Evolutionary conservation across 805 yeast species (phyloP).

Genomic region (Candida broadrunensis): DNA sequence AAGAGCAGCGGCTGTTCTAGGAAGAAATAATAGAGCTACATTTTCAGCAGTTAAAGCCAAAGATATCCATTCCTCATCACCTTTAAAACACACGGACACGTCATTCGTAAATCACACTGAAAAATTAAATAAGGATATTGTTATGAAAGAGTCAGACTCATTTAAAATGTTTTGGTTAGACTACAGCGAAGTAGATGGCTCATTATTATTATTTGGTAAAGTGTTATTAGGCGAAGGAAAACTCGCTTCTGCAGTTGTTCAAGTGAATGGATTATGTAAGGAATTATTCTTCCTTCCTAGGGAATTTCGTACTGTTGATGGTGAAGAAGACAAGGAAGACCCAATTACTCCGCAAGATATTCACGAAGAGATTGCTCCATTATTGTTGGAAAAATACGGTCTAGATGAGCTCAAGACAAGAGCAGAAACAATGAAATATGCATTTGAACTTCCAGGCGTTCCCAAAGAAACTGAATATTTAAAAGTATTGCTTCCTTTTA

Average conservation of each 20-base stretch:
- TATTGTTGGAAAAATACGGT: slow-evolving; percentile 62
- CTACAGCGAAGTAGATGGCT: slow-evolving; percentile 71
- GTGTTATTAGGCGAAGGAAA: slow-evolving; percentile 56
- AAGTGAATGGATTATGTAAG: slow-evolving; percentile 64
- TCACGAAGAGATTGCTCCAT: slow-evolving; percentile 69
- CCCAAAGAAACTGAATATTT: slow-evolving; percentile 81
- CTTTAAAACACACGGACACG: slow-evolving; percentile 14
- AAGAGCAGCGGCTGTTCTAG: slow-evolving; percentile 30
- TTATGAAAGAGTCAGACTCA: slow-evolving; percentile 28
- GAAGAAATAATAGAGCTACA: slow-evolving; percentile 36
- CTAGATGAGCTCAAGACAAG: slow-evolving; percentile 63
- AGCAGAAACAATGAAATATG: slow-evolving; percentile 74
- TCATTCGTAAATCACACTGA: slow-evolving; percentile 26
- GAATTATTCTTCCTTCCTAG: slow-evolving; percentile 80
- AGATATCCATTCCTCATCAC: slow-evolving; percentile 19
- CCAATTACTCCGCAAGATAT: slow-evolving; percentile 60
- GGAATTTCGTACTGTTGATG: slow-evolving; percentile 39
- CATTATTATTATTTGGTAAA: slow-evolving; percentile 78
- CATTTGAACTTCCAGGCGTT: slow-evolving; percentile 79
- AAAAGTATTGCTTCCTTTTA: slow-evolving; percentile 72
- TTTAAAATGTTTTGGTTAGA: slow-evolving; percentile 89
- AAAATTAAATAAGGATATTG: slow-evolving; percentile 27
- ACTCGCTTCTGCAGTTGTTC: slow-evolving; percentile 72
- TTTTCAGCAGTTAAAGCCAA: slow-evolving; percentile 35
- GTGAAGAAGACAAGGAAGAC: slow-evolving; percentile 34